Evolutionary conservation across 2,329 filamentous ascomycete genomes (phyloP).

Genomic region (Paraphoma chrysanthemicola): DNA sequence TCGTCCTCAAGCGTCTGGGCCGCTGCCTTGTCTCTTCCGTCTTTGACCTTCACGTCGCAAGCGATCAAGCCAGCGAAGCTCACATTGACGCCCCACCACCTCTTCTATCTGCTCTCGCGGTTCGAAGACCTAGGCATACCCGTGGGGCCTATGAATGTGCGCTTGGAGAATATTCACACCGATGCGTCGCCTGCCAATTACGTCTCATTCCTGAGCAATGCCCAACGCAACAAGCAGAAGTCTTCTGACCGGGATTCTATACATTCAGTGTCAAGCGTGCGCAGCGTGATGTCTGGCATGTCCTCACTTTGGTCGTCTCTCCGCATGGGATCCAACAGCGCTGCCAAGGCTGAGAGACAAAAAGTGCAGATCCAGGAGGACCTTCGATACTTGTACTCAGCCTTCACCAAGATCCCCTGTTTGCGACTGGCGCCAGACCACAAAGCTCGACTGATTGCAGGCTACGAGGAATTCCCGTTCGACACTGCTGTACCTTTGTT

Average conservation of each 20-base stretch:
- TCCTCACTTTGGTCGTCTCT: constrained; percentile 90
- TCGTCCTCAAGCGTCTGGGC: constrained; percentile 76
- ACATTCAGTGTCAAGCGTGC: constrained; percentile 93
- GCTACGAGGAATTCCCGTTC: constrained; percentile 97
- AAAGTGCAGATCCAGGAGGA: constrained; percentile 85
- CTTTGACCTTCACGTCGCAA: constrained; percentile 83
- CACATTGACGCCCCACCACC: constrained; percentile 91
- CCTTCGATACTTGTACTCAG: constrained; percentile 94
- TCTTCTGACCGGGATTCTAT: constrained; percentile 88
- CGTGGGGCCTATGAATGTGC: constrained; percentile 95
- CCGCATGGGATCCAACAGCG: constrained; percentile 79
- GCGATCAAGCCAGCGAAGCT: constrained; percentile 88
- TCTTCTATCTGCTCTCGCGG: constrained; percentile 93
- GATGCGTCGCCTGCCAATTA: constrained; percentile 88
- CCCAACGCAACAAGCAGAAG: constrained; percentile 79
- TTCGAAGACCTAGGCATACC: constrained; percentile 92
- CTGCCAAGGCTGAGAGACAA: constrained; percentile 85
- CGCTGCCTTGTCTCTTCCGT: constrained; percentile 84
- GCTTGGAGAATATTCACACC: constrained; percentile 91
- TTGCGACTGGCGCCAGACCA: constrained; percentile 90
- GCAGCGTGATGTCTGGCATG: constrained; percentile 97
- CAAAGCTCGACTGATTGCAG: constrained; percentile 85
- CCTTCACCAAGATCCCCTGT: constrained; percentile 97
- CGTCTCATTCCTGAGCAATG: constrained; percentile 90
- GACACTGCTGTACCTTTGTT: constrained; percentile 96